Evolutionary conservation across 495 filamentous ascomycete species (phyloP).

Genomic region (Pyrenopolyporus hunteri): DNA sequence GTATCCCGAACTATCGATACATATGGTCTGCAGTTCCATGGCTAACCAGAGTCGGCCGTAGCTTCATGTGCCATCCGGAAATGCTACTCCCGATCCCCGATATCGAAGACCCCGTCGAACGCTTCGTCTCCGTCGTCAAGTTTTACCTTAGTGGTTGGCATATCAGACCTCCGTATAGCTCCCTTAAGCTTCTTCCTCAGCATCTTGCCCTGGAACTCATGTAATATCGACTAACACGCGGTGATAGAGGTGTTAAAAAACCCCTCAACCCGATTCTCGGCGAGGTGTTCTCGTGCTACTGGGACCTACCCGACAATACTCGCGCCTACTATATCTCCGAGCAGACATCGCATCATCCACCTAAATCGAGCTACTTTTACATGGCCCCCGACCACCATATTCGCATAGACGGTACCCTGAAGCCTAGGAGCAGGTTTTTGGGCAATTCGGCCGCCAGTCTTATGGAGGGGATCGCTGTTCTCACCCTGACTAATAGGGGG

Average conservation of each 20-base stretch:
- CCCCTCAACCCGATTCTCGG: slow-evolving; percentile 96
- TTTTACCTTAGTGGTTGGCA: slow-evolving; percentile 99
- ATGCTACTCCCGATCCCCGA: slow-evolving; percentile 85
- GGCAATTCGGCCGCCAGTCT: slow-evolving; percentile 97
- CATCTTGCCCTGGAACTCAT: background rate
- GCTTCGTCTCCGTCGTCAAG: slow-evolving; percentile 94
- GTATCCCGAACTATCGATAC: slow-evolving; percentile 34
- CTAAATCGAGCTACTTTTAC: slow-evolving; percentile 99
- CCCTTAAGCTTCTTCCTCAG: background rate
- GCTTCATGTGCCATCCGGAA: slow-evolving; percentile 99
- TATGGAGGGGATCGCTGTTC: slow-evolving; percentile 94
- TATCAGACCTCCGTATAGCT: slow-evolving; percentile 90
- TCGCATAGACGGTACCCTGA: slow-evolving; percentile 92
- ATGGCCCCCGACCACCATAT: slow-evolving; percentile 96
- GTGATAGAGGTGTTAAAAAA: slow-evolving; percentile 90
- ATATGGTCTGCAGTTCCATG: background rate
- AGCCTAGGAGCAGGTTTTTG: slow-evolving; percentile 94
- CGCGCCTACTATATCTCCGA: slow-evolving; percentile 95
- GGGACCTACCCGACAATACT: slow-evolving; percentile 88
- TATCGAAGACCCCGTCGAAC: slow-evolving; percentile 86
- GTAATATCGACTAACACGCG: slow-evolving; percentile 29
- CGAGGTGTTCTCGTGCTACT: slow-evolving; percentile 93
- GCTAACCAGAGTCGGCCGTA: slow-evolving; percentile 49
- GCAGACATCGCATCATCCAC: slow-evolving; percentile 97
- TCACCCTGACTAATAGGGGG: slow-evolving; percentile 81